Evolutionary conservation across 768 basidiomycete species (phyloP).

Genomic region (Amanita rimosa): DNA sequence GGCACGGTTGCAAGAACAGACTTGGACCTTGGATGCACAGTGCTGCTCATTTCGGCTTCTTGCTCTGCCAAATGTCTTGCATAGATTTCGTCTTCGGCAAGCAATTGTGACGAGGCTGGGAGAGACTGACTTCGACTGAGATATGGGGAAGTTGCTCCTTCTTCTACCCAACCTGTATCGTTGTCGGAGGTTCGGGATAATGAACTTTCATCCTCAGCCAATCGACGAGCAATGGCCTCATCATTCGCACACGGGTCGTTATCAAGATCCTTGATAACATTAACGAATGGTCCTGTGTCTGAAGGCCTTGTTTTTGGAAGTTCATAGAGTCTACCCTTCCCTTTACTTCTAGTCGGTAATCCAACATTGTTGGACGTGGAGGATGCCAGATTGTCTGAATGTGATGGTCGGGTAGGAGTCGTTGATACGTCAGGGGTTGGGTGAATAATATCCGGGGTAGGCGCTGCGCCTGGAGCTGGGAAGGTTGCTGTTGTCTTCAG

Average conservation of each 20-base stretch:
- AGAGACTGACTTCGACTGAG: not conserved
- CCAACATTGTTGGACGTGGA: not conserved
- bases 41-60: not conserved
- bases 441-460: not conserved
- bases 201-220: conserved; percentile 27
- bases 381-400: no score
- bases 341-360: not conserved
- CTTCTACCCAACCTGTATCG: not conserved
- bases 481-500: conserved; percentile 8
- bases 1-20: not conserved
- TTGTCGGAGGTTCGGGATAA: not conserved
- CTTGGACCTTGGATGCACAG: not conserved
- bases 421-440: not conserved
- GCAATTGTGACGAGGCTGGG: not conserved
- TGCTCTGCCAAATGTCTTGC: not conserved
- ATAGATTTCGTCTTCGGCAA: not conserved
- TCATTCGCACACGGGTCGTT: not conserved
- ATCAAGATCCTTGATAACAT: not conserved
- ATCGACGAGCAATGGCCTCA: conserved; percentile 16
- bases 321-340: not conserved
- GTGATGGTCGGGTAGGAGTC: not conserved
- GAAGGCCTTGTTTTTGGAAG: not conserved
- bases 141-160: not conserved
- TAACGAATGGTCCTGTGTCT: not conserved
- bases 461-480: not conserved